A percentile compares a stretch with the other conserved stretches of the same genome.
phyloP scores from a whole-genome alignment of 228 moss, liverwort and hornwort species.

The Sphagnum magellanicum region DNA sequence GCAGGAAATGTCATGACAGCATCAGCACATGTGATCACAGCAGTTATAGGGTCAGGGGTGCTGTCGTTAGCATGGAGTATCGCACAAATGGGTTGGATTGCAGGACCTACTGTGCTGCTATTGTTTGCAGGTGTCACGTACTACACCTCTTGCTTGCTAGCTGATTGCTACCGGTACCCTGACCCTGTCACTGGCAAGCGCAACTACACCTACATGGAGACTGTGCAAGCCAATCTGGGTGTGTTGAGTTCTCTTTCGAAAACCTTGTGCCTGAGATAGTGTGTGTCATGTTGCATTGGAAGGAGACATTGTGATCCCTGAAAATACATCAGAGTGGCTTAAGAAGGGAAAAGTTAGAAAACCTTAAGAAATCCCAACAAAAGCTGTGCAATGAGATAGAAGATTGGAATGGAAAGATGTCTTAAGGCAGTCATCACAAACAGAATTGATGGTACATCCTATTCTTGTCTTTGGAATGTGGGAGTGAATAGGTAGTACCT shows the following conservation, averaged over 20 bases:
- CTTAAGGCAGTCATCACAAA: background rate
- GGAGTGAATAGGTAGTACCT: background rate
- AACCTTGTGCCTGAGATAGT: background rate
- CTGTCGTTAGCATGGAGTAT: slow-evolving; percentile 53
- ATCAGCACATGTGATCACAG: slow-evolving; percentile 50
- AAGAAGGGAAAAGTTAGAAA: background rate
- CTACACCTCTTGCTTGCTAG: slow-evolving; percentile 37
- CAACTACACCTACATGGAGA: slow-evolving; percentile 53
- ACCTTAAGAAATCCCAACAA: background rate
- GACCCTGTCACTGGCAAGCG: slow-evolving; percentile 48
- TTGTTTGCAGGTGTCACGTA: slow-evolving; percentile 44
- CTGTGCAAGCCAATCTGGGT: slow-evolving; percentile 49
- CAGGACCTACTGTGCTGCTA: slow-evolving; percentile 31
- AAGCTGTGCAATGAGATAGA: background rate
- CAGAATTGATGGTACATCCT: too few relatives aligned
- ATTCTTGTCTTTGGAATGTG: background rate
- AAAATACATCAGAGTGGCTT: background rate
- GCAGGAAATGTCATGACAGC: slow-evolving; percentile 44
- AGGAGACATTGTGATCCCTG: too few relatives aligned
- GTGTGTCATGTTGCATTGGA: background rate
- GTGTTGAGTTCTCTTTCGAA: background rate
- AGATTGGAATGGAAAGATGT: background rate
- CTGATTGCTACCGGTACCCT: slow-evolving; percentile 51
- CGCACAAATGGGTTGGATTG: slow-evolving; percentile 50
- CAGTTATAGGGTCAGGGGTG: slow-evolving; percentile 53